Evolutionary conservation across 2,329 filamentous ascomycete species (phyloP).

Genomic region (Neofusicoccum sp.): DNA sequence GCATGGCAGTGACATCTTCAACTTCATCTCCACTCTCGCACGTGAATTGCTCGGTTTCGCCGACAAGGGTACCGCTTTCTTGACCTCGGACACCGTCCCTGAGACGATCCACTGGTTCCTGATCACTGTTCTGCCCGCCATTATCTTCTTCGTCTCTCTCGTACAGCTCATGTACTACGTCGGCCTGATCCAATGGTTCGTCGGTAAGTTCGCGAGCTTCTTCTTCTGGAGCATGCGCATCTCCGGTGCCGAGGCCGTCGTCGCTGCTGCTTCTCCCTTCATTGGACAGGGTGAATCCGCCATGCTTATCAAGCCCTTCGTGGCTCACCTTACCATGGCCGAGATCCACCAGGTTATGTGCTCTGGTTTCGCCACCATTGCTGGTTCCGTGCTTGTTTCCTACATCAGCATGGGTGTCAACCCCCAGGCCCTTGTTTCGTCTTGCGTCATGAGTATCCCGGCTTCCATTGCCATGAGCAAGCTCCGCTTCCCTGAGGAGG

Average conservation of each 20-base stretch:
- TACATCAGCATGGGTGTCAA: conserved; percentile 85
- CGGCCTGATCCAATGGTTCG: conserved; percentile 83
- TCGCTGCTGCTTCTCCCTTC: conserved; percentile 88
- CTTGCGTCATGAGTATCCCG: conserved; percentile 93
- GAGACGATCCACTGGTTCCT: conserved; percentile 64
- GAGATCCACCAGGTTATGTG: conserved; percentile 93
- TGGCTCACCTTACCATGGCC: conserved; percentile 78
- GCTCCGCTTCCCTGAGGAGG: conserved; percentile 82
- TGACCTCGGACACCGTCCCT: conserved; percentile 52
- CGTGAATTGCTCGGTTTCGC: conserved; percentile 74
- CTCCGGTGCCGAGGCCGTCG: conserved; percentile 89
- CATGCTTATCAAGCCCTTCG: conserved; percentile 86
- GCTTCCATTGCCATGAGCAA: conserved; percentile 87
- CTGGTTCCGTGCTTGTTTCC: conserved; percentile 79
- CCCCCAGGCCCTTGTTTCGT: conserved; percentile 80
- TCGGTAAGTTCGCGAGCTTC: conserved; percentile 81
- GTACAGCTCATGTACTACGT: conserved; percentile 83
- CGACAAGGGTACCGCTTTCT: conserved; percentile 67
- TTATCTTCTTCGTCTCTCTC: conserved; percentile 95
- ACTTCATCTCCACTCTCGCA: conserved; percentile 76
- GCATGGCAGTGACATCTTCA: conserved; percentile 70
- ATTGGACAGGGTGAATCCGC: conserved; percentile 93
- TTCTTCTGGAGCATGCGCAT: conserved; percentile 90
- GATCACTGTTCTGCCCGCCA: conserved; percentile 76
- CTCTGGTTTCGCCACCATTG: conserved; percentile 89